phyloP scores from a whole-genome alignment of 208 protist species.

The Leishmania martiniquensis region DNA sequence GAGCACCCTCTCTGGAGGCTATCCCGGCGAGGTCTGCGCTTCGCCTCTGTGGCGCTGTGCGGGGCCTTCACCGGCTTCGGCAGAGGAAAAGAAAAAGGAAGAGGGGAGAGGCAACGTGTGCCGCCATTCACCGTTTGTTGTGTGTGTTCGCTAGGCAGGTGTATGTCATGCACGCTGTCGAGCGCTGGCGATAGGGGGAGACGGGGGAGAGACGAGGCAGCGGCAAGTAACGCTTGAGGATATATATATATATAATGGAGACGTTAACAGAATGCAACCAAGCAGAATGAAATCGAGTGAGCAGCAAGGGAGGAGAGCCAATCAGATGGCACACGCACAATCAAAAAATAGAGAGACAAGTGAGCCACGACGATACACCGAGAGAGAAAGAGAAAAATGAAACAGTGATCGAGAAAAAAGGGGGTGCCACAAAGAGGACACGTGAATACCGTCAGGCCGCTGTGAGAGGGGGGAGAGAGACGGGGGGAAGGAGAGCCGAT shows the following conservation, averaged over 20 bases:
- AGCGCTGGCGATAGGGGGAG: not conserved
- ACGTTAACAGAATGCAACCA: not conserved
- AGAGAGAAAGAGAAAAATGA: not conserved
- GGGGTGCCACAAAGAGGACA: not conserved
- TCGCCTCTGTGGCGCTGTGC: not conserved
- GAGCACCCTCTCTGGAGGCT: not conserved
- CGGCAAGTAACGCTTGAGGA: not conserved
- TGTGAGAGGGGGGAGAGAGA: not conserved
- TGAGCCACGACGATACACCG: not conserved
- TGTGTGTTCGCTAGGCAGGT: not conserved
- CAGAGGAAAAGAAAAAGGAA: not conserved
- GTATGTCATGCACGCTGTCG: not conserved
- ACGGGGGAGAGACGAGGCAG: not conserved
- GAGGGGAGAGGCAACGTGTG: not conserved
- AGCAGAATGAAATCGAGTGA: not conserved
- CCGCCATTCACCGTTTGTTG: not conserved
- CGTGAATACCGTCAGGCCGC: not conserved
- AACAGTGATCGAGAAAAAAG: not conserved
- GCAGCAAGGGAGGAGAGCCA: too few relatives aligned
- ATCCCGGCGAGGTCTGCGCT: not conserved
- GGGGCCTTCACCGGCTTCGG: not conserved
- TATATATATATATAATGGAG: not conserved
- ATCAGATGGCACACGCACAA: not conserved
- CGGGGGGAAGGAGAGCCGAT: not conserved
- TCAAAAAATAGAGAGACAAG: not conserved